Base-by-base conservation (phyloP, 352 stramenopile genomes). In the Phytophthora palmivora region DNA sequence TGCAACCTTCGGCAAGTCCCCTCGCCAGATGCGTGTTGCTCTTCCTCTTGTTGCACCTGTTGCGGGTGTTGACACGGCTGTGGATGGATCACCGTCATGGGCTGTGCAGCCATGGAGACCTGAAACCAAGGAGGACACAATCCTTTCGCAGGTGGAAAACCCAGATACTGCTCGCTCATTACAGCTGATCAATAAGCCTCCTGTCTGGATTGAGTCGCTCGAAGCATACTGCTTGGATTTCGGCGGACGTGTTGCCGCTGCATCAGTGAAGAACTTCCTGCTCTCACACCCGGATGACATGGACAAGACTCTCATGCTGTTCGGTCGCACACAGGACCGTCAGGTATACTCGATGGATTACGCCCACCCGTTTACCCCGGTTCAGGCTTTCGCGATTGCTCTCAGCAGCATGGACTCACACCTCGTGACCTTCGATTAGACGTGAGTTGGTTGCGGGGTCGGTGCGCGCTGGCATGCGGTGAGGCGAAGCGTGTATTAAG, bases 341-440 rank as follows among this genome's bases (percentile, higher is more conserved):
- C 83, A 96, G 54, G 85, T 96, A 38, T 96, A 95, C 76, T 93
- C 87, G 46, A 91, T 96, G 78, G 88, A 96, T 74, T 95, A 94
- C 60, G 74, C 72, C 16, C 82, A 92, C 55, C 88, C 88, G 57
- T 90, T 96, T 64, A 89, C 88, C 24, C 87, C 88, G 0, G 78
- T 93, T 48, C 86, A 95, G 63, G 88, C 88, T 18, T 95, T 96
- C 50, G 87, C 85, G 11, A 94, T 96, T 58, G 83, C 84, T 32
- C 79, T 96, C 6, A 96, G 87, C 70, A 89, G 76, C 73, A 94
- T 94, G 86, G 86, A 94, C 69, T 94, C 86, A 47, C 83, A 94
- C 67, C 76, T 94, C 28, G 86, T 92, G 44, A 94, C 86, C 6
- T 94, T 94, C 42, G 86, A 94, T 76, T 94, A 87, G 68, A 68